Evolutionary conservation across 140 eudicot genomes (phyloP), one percentile per base, ranked within the genome.

Genomic region (Senecio squalidus): DNA sequence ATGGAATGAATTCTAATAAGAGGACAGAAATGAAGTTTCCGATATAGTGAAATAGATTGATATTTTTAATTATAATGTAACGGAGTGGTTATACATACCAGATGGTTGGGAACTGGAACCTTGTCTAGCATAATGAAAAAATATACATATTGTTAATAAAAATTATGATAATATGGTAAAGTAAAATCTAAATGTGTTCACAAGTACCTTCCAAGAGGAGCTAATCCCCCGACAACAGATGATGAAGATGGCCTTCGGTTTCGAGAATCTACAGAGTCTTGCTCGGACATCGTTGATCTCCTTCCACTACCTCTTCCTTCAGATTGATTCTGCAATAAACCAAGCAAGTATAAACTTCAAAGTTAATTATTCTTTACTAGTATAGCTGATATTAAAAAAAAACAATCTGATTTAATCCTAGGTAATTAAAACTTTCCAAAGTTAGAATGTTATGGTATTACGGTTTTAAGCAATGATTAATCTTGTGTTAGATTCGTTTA

Each of bases 161-260:
- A 3, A 2, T 58, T 23, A 13, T 21, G 14, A 66, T 30, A 55
- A 58, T 47, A 75, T 1, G 30, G 38, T 27, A 13, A 3, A 6
- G 44, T 13, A 47, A 52, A 55, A 9, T 6, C 4, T 6, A 23
- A 11, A 23, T 2, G 8, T 22, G 24, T 55, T 60, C 45, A 47
- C 6, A 51, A 61, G 49, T 20, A 92, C 98, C 98, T 92, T 82
- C 94, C 93, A 11, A 92, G 25, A 30, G 96, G 98, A 74, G 98
- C 91, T 72, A 91, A 74, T 60, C 98, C 98, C 34, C 94, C 94
- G 21, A 84, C 88, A 66, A 91, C 88, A 57, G 98, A 84, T 53
- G 98, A 79, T 15, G 97, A 75, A 60, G 97, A 75, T 23, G 92
- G 86, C 69, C 93, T 87, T 56, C 96, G 71, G 62, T 76, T 80